A percentile compares a stretch with the other conserved stretches of the same genome.
phyloP scores from a whole-genome alignment of 129 eudicot species.

The Daucus carota region DH1_v3.0 NC_030387.2:1964001-1964500 shows the following conservation, averaged over 20 bases:
- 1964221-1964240: background rate
- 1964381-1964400: background rate
- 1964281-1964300: background rate
- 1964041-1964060: background rate
- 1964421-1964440: too few relatives aligned
- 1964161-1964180: background rate
- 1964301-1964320: background rate
- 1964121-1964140: too few relatives aligned
- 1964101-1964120: too few relatives aligned
- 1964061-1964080: background rate
- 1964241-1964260: background rate
- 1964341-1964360: background rate
- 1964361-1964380: background rate
- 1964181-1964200: background rate
- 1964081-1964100: background rate
- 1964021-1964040: too few relatives aligned
- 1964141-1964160: background rate
- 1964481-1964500: too few relatives aligned
- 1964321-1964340: background rate
- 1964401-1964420: too few relatives aligned
- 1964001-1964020: too few relatives aligned
- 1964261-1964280: background rate
- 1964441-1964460: too few relatives aligned
- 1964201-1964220: background rate
- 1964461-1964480: too few relatives aligned